These are phyloP conservation scores for Torulaspora globosa DNA, from an alignment of 1,139 yeast species.

Conservation along the genomic window DNA sequence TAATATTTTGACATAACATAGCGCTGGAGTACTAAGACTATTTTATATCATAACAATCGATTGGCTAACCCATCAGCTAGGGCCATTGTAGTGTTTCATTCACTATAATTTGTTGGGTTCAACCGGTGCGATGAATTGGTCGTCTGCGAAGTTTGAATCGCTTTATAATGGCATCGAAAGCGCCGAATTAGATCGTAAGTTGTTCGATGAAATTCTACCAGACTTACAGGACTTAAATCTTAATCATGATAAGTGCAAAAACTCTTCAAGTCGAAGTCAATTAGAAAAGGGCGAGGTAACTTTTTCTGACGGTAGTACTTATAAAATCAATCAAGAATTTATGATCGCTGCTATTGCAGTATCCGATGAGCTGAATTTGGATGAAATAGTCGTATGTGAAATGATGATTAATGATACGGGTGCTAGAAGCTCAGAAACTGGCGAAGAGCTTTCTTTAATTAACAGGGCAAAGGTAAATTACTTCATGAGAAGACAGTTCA, in stretches of 20 bases:
- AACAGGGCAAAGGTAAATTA: slow-evolving; percentile 73
- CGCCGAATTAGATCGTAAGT: slow-evolving; percentile 20
- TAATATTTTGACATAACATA: background rate
- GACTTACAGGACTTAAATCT: slow-evolving; percentile 32
- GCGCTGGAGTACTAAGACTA: background rate
- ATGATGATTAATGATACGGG: slow-evolving; percentile 39
- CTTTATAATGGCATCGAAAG: slow-evolving; percentile 32
- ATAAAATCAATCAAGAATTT: slow-evolving; percentile 51
- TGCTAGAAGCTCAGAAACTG: slow-evolving; percentile 21
- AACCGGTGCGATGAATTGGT: slow-evolving; percentile 26
- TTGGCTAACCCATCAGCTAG: background rate
- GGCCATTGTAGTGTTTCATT: background rate
- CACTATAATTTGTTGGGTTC: background rate
- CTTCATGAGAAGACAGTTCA: slow-evolving; percentile 64
- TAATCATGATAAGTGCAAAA: slow-evolving; percentile 37
- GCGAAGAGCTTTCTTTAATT: slow-evolving; percentile 45
- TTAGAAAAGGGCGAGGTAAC: slow-evolving; percentile 53
- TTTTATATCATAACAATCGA: background rate
- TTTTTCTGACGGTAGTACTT: slow-evolving; percentile 47
- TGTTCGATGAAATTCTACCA: slow-evolving; percentile 26
- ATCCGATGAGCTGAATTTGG: slow-evolving; percentile 65
- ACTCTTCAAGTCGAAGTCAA: slow-evolving; percentile 49
- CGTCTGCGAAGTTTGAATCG: slow-evolving; percentile 25
- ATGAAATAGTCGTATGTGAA: slow-evolving; percentile 63
- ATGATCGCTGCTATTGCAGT: slow-evolving; percentile 46